Base-by-base conservation (phyloP, 2,329 filamentous ascomycete genomes). In the Trichoderma harzianum region DNA sequence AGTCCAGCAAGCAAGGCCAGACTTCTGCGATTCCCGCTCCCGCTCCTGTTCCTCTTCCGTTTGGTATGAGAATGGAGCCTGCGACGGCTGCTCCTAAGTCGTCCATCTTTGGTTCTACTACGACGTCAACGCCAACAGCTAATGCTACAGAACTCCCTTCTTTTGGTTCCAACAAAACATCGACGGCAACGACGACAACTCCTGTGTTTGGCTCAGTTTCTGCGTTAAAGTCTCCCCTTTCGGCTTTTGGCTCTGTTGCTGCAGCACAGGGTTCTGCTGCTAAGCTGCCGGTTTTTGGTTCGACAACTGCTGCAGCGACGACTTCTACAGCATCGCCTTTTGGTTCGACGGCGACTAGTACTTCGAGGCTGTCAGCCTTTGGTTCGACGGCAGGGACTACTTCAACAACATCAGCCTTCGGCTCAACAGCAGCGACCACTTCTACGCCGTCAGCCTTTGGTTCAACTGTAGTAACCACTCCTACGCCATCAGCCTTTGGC, bases 391-490 rank as follows among this genome's bases (percentile, higher is more conserved):
- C 39, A 5, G 39, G 0, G 3, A 1, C 39, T 7, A 14, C 39
- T 7, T 16, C 36, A 8, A n/a, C 39, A 8, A 5, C 36, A 18
- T 43, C 39, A n/a, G 16, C 16, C 7, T 43, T 43, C n/a, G n/a
- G 43, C 3, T 51, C 43, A 12, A 21, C 10, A 1, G 10, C n/a
- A 11, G 4, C 43, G 0, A 21, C 2, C 5, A 3, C n/a, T 51
- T 12, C 43, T 24, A 12, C n/a, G 1, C 0, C n/a, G 10, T 51
- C 43, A 11, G 43, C 43, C 18, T 51, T 51, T 51, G 43, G 43
- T 2, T 51, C 43, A 4, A 21, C 10, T 0, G n/a, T 10, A 24
- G 1, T n/a, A 0, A 10, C 4, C 4, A n/a, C n/a, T 51, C 3
- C 43, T 21, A 51, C 7, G 1, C n/a, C 43, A 11, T 51, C 43